Evolutionary conservation across 768 basidiomycete genomes (phyloP), one percentile per base, ranked within the genome.

Genomic region (Hortiboletus flavorubellus): DNA sequence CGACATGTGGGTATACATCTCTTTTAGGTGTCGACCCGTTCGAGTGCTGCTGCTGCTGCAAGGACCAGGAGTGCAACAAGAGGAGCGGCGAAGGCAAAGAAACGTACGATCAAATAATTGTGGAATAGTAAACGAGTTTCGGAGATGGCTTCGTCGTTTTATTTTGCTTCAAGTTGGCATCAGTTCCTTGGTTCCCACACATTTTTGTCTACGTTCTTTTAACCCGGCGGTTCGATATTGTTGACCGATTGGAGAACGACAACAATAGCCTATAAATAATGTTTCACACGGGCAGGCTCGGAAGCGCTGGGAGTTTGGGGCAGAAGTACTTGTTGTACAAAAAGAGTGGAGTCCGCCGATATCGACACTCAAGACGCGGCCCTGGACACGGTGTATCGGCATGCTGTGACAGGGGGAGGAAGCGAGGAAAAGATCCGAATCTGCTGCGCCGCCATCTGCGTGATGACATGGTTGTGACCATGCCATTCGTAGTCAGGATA

Each of bases 221-320:
- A 8, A n/a, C 8, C 21, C 8, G 3, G 15, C n/a, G 57, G 57
- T 59, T 51, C 56, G 47, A 51, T 51, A 18, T 39, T 53, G 34
- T 11, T 29, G 12, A 12, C 26, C 33, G 14, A 35, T 8, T 33
- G 16, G 21, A 40, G 37, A 26, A 26, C 26, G 26, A 26, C 26
- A 48, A 46, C 31, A 26, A 34, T 26, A 16, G 10, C 21, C 37
- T 23, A 40, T 44, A 35, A 23, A 37, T 55, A 43, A 21, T 21
- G 35, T 30, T 34, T 34, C 11, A 12, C 33, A 14, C 34, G 34
- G 35, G 15, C n/a, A 30, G 11, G 6, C 8, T 21, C 39, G 15
- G 40, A 49, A 40, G 53, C 44, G 52, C 52, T 54, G 53, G 39
- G 56, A 62, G 46, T 21, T 23, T 23, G 9, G 37, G 21, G 14